These are phyloP conservation scores for Myriosclerotinia scirpicola DNA, from an alignment of 2,329 filamentous ascomycete species.

Conservation along the genomic window DNA sequence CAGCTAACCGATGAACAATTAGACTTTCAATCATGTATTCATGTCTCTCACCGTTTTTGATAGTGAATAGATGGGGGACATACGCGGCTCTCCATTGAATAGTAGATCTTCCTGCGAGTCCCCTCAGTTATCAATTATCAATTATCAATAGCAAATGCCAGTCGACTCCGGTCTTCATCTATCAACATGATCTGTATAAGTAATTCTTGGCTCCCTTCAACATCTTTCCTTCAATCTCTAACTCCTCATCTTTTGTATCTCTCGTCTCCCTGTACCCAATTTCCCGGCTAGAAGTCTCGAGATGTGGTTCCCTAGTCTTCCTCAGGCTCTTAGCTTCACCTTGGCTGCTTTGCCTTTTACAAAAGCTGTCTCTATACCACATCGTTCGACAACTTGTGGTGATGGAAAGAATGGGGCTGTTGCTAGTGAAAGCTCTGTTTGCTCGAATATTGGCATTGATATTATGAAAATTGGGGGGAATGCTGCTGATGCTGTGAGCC, in stretches of 20 bases:
- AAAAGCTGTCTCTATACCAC: background rate
- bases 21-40: background rate
- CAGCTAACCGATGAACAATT: background rate
- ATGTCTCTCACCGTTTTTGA: background rate
- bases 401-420: slow-evolving; percentile 56
- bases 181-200: background rate
- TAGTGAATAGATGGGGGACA: background rate
- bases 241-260: background rate
- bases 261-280: background rate
- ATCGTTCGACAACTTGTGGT: background rate
- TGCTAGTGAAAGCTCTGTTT: slow-evolving; percentile 67
- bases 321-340: slow-evolving; percentile 5
- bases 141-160: background rate
- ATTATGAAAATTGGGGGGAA: slow-evolving; percentile 60
- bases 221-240: background rate
- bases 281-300: background rate
- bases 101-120: background rate
- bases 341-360: slow-evolving; percentile 11
- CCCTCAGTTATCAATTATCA: background rate
- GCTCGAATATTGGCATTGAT: slow-evolving; percentile 66
- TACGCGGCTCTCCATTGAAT: background rate
- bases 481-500: slow-evolving; percentile 52
- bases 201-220: background rate
- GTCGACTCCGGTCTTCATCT: background rate
- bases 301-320: slow-evolving; percentile 6